These are phyloP conservation scores for Bretziella fagacearum DNA, from an alignment of 2,329 filamentous ascomycete genomes.

Conservation along the genomic window DNA sequence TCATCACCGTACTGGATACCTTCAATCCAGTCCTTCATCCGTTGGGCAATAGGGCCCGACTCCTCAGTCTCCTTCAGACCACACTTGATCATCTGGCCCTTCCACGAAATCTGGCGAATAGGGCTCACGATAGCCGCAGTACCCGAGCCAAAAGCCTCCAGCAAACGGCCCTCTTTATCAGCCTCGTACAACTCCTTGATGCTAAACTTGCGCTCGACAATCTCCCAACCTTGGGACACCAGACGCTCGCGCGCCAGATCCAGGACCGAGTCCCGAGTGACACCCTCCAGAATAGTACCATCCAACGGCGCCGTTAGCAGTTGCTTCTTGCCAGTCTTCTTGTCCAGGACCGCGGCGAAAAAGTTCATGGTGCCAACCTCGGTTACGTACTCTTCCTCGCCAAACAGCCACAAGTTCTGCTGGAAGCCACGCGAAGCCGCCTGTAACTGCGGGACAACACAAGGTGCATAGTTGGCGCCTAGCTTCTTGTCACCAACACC, in stretches of 20 bases:
- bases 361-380: slow-evolving; percentile 99
- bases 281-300: slow-evolving; percentile 88
- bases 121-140: slow-evolving; percentile 91
- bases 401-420: slow-evolving; percentile 97
- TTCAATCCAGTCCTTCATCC: slow-evolving; percentile 96
- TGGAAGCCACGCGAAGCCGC: slow-evolving; percentile 85
- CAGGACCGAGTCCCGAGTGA: slow-evolving; percentile 86
- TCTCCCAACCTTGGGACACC: slow-evolving; percentile 68
- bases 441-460: slow-evolving; percentile 88
- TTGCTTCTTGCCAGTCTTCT: slow-evolving; percentile 78
- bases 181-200: slow-evolving; percentile 77
- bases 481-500: slow-evolving; percentile 98
- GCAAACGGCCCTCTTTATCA: slow-evolving; percentile 61
- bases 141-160: slow-evolving; percentile 87
- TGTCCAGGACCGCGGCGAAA: slow-evolving; percentile 72
- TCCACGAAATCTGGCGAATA: slow-evolving; percentile 78
- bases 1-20: slow-evolving; percentile 88
- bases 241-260: slow-evolving; percentile 69
- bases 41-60: slow-evolving; percentile 67
- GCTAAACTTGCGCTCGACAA: slow-evolving; percentile 79
- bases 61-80: slow-evolving; percentile 67
- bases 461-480: slow-evolving; percentile 97
- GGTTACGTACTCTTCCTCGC: slow-evolving; percentile 85
- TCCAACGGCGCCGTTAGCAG: slow-evolving; percentile 90
- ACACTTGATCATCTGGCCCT: slow-evolving; percentile 63